A percentile compares a stretch with the other conserved stretches of the same genome.
Evolutionary conservation across 2,329 filamentous ascomycete genomes (phyloP).

Genomic region (Penicillium capsulatum): DNA sequence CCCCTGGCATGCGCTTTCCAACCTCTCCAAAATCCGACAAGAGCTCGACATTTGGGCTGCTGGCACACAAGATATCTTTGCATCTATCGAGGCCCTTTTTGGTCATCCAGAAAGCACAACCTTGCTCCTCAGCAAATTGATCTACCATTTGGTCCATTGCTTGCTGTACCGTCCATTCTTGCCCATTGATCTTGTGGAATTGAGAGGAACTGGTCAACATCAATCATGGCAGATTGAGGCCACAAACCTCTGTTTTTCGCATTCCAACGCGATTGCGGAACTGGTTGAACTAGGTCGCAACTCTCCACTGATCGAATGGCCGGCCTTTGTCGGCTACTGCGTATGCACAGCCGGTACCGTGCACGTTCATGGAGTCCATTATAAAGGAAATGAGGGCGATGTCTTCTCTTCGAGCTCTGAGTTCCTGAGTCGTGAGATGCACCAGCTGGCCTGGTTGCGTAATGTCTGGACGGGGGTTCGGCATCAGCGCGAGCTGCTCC

Average conservation of each 20-base stretch:
- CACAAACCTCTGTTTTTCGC: conserved; percentile 79
- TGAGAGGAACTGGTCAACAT: conserved; percentile 74
- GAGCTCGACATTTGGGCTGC: conserved; percentile 82
- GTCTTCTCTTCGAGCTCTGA: conserved; percentile 63
- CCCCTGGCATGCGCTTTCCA: conserved; percentile 83
- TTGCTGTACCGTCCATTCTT: conserved; percentile 83
- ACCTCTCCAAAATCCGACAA: conserved; percentile 77
- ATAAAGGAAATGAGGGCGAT: conserved; percentile 60
- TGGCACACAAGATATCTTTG: conserved; percentile 73
- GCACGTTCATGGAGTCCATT: conserved; percentile 80
- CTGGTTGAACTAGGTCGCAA: conserved; percentile 74
- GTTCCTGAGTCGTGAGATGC: conserved; percentile 72
- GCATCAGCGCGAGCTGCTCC: conserved; percentile 73
- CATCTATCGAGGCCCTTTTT: conserved; percentile 69
- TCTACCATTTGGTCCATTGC: conserved; percentile 83
- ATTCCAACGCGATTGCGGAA: conserved; percentile 83
- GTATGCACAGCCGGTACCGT: conserved; percentile 83
- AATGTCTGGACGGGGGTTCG: conserved; percentile 74
- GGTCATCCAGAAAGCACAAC: conserved; percentile 73
- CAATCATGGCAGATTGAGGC: conserved; percentile 92
- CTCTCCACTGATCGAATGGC: conserved; percentile 73
- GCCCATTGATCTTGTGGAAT: conserved; percentile 75
- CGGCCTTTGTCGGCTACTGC: conserved; percentile 80
- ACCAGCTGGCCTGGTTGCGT: conserved; percentile 69
- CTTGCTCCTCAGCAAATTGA: conserved; percentile 75